Conservation (phyloP, 768 basidiomycete species). For the Russula sp. region DNA sequence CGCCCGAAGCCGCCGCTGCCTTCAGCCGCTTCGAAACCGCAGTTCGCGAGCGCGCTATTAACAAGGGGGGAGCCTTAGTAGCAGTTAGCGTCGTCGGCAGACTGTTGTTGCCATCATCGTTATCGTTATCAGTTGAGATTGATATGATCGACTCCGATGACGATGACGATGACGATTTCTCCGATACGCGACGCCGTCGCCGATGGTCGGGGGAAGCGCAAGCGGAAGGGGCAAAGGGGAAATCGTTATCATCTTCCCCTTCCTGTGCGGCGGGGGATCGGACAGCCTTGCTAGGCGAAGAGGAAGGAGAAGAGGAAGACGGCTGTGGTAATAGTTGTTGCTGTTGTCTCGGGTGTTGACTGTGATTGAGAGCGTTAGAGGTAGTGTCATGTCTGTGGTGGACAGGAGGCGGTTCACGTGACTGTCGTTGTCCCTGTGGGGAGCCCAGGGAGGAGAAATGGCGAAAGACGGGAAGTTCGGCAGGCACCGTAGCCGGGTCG, state of each 20-base stretch:
- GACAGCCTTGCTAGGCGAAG: conserved; percentile 1
- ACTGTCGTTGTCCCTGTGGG: neutral
- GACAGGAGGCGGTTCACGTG: neutral
- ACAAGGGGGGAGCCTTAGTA: conserved; percentile 32
- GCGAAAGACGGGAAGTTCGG: conserved; percentile 14
- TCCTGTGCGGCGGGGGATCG: neutral
- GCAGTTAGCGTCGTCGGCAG: conserved; percentile 6
- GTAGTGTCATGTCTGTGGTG: neutral
- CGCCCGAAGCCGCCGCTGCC: neutral
- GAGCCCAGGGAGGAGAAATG: neutral
- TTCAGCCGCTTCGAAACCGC: neutral
- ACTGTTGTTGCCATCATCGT: conserved; percentile 1
- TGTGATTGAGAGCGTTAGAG: neutral
- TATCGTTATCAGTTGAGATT: conserved; percentile 41
- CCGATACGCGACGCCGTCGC: neutral
- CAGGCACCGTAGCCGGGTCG: conserved; percentile 5
- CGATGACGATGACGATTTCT: conserved; percentile 5
- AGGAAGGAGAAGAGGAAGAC: neutral
- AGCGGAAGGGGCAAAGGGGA: too few species aligned
- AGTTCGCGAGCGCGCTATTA: conserved; percentile 32
- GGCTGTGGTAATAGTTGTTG: neutral
- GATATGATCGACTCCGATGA: conserved; percentile 35
- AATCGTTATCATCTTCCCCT: neutral
- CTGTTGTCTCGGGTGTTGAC: neutral
- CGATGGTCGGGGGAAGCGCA: neutral